phyloP scores from a whole-genome alignment of 495 filamentous ascomycete genomes.

The Wilcoxina mikolae region DNA sequence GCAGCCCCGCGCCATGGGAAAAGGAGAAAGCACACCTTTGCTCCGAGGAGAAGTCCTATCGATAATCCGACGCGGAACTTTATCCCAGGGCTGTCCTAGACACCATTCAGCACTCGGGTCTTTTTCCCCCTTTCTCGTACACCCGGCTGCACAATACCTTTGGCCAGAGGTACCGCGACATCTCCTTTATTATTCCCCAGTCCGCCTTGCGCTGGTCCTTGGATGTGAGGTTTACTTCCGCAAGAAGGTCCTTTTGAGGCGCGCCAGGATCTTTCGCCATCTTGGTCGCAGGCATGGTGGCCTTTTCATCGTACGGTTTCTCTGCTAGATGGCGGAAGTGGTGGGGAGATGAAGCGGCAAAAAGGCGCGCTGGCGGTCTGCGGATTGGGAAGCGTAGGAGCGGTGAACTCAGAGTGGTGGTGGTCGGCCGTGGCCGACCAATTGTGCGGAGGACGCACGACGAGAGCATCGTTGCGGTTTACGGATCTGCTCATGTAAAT shows the following conservation, averaged over 20 bases:
- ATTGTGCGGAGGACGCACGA: constrained; percentile 18
- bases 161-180: constrained; percentile 94
- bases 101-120: constrained; percentile 18
- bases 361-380: background rate
- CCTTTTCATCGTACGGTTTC: constrained; percentile 1
- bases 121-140: constrained; percentile 5
- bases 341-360: background rate
- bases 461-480: constrained; percentile 15
- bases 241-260: constrained; percentile 10
- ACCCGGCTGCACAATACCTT: constrained; percentile 38
- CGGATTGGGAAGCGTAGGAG: background rate
- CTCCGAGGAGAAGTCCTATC: constrained; percentile 66
- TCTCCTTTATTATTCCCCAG: constrained; percentile 97
- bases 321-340: background rate
- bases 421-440: constrained; percentile 9
- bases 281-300: background rate
- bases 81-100: constrained; percentile 53
- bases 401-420: background rate
- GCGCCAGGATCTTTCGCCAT: background rate
- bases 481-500: background rate
- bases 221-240: constrained; percentile 31
- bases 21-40: constrained; percentile 40
- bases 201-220: constrained; percentile 91
- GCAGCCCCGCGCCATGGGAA: background rate
- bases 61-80: constrained; percentile 72